Percentiles rank a stretch among this genome's conserved stretches.
Conservation (phyloP, 305 asterid species). For the Rubia tinctorum region DNA sequence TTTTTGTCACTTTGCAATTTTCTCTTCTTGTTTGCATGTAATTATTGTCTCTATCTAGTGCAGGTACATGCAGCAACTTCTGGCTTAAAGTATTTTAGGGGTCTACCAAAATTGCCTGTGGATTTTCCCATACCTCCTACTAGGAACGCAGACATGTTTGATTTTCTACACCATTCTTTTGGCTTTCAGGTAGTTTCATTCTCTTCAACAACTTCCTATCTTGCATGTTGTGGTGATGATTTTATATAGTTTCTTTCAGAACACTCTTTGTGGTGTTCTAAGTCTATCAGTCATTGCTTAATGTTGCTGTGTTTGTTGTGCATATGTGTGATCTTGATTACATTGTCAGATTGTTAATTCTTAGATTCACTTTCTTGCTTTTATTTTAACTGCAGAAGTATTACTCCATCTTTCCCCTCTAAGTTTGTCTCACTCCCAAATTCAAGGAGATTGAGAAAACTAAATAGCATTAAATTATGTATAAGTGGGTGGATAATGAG, state of each 20-base stretch:
- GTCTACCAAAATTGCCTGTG: conserved; percentile 76
- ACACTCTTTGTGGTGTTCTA: background rate
- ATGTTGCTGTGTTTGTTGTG: background rate
- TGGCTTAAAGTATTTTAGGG: conserved; percentile 72
- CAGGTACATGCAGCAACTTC: conserved; percentile 86
- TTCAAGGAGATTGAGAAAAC: too few species aligned
- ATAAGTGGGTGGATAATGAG: too few species aligned
- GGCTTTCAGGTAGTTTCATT: conserved; percentile 81
- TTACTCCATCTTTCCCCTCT: too few species aligned
- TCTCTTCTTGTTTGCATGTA: conserved; percentile 10
- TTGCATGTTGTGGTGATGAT: background rate
- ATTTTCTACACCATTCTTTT: conserved; percentile 69
- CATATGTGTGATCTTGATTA: background rate
- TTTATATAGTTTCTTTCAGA: background rate
- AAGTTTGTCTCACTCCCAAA: too few species aligned
- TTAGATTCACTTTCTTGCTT: background rate
- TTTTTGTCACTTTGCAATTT: conserved; percentile 17
- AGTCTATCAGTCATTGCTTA: background rate
- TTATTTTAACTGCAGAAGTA: too few species aligned
- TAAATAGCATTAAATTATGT: too few species aligned
- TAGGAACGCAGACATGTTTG: conserved; percentile 81
- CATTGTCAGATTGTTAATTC: background rate
- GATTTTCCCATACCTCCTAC: conserved; percentile 58
- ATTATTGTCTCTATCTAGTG: conserved; percentile 24
- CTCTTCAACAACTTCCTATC: background rate